These are phyloP conservation scores for Magnaporthiopsis incrustans DNA, from an alignment of 2,329 filamentous ascomycete genomes.

Conservation along the genomic window DNA sequence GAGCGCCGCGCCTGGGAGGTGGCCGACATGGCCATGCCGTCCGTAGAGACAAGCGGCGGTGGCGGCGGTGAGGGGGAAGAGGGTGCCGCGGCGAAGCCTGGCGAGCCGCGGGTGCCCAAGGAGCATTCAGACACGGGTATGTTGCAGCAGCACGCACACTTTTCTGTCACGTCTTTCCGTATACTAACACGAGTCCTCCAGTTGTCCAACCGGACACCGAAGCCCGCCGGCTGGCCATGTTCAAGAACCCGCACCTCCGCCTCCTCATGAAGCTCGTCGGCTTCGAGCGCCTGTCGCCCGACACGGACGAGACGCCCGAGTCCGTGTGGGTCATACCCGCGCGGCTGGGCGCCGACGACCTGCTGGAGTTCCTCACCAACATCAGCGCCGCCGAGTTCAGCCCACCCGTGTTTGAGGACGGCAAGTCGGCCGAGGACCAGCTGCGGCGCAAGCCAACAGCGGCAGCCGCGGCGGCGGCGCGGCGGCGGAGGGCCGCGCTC, in stretches of 20 bases:
- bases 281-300: slow-evolving; percentile 49
- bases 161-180: slow-evolving; percentile 16
- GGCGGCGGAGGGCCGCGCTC: slow-evolving; percentile 27
- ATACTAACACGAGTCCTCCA: slow-evolving; percentile 23
- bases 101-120: slow-evolving; percentile 22
- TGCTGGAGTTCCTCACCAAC: slow-evolving; percentile 61
- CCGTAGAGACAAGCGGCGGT: slow-evolving; percentile 27
- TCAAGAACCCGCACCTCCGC: slow-evolving; percentile 81
- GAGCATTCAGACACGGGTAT: slow-evolving; percentile 45
- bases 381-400: slow-evolving; percentile 74
- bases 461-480: slow-evolving; percentile 21
- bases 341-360: slow-evolving; percentile 50
- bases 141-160: slow-evolving; percentile 15
- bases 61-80: slow-evolving; percentile 25
- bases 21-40: slow-evolving; percentile 54
- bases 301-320: slow-evolving; percentile 62
- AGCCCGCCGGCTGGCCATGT: slow-evolving; percentile 63
- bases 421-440: slow-evolving; percentile 65
- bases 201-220: slow-evolving; percentile 58
- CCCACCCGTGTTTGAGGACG: slow-evolving; percentile 70
- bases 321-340: slow-evolving; percentile 72
- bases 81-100: slow-evolving; percentile 16
- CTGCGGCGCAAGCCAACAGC: slow-evolving; percentile 56
- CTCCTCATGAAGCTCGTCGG: slow-evolving; percentile 74
- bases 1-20: slow-evolving; percentile 73